phyloP scores from a whole-genome alignment of 352 stramenopile genomes.

The Thraustochytrium striatum region DNA sequence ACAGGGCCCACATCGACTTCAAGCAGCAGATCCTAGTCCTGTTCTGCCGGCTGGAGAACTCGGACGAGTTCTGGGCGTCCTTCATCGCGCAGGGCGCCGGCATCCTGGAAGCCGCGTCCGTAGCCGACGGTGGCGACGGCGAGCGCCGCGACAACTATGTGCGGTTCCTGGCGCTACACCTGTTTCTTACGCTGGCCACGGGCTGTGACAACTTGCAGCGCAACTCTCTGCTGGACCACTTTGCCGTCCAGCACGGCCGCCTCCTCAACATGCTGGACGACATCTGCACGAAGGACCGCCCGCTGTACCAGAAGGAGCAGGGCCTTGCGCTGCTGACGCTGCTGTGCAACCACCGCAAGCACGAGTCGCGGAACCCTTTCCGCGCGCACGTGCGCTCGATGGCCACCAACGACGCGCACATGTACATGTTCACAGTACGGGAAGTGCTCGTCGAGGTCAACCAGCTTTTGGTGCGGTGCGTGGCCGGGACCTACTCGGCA shows the following conservation, averaged over 20 bases:
- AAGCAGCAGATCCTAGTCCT: slow-evolving; percentile 13
- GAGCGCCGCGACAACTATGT: neutral
- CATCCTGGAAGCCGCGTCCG: neutral
- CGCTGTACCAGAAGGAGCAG: neutral
- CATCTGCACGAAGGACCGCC: neutral
- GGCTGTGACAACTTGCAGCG: slow-evolving; percentile 26
- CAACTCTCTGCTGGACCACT: slow-evolving; percentile 43
- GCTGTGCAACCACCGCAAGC: slow-evolving; percentile 34
- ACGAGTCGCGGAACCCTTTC: slow-evolving; percentile 39
- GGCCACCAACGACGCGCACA: slow-evolving; percentile 6
- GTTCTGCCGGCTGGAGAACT: slow-evolving; percentile 3
- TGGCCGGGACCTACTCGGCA: neutral
- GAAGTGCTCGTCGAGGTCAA: slow-evolving; percentile 8
- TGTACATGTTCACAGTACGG: slow-evolving; percentile 13
- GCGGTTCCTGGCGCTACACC: neutral
- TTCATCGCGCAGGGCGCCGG: neutral
- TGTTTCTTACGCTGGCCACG: slow-evolving; percentile 1
- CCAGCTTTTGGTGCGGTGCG: slow-evolving; percentile 6
- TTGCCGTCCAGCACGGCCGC: neutral
- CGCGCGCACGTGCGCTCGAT: neutral
- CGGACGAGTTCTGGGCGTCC: neutral
- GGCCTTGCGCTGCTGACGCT: neutral
- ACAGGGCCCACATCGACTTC: slow-evolving; percentile 18
- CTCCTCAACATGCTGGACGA: neutral
- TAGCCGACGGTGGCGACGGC: too few relatives aligned